Conservation (phyloP, 2,329 filamentous ascomycete species). For the Fusarium brevicatenulatum region DNA sequence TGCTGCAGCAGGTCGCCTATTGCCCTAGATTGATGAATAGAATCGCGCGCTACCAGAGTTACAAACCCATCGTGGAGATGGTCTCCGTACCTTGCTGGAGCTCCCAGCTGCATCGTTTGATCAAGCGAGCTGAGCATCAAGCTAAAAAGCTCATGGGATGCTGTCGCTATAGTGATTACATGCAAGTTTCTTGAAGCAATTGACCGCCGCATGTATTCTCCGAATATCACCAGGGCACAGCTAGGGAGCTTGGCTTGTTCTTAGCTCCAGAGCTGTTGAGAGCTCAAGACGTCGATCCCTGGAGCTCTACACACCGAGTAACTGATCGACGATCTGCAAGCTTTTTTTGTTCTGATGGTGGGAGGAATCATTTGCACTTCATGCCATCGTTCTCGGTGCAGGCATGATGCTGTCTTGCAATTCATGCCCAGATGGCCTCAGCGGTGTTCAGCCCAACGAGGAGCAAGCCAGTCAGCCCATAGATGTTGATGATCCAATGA, state of each 20-base stretch:
- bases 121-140: conserved; percentile 33
- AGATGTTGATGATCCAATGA: conserved; percentile 22
- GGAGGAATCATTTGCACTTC: conserved; percentile 22
- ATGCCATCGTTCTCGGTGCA: conserved; percentile 8
- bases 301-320: conserved; percentile 23
- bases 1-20: conserved; percentile 28
- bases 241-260: conserved; percentile 31
- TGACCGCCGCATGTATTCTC: conserved; percentile 22
- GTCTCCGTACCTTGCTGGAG: conserved; percentile 28
- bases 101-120: conserved; percentile 28
- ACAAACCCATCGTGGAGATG: conserved; percentile 24
- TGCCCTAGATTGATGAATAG: conserved; percentile 21
- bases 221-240: conserved; percentile 29
- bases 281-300: conserved; percentile 23
- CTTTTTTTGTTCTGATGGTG: conserved; percentile 10
- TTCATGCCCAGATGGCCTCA: conserved; percentile 35
- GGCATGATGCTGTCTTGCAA: conserved; percentile 17
- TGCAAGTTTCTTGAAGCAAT: conserved; percentile 30
- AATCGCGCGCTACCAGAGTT: conserved; percentile 8
- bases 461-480: conserved; percentile 30
- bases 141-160: conserved; percentile 30
- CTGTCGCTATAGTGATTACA: conserved; percentile 33
- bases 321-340: conserved; percentile 37
- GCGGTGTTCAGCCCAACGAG: conserved; percentile 25
- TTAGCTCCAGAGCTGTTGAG: conserved; percentile 28